Conservation (phyloP, 495 filamentous ascomycete species). For the Tuber calosporum region DNA sequence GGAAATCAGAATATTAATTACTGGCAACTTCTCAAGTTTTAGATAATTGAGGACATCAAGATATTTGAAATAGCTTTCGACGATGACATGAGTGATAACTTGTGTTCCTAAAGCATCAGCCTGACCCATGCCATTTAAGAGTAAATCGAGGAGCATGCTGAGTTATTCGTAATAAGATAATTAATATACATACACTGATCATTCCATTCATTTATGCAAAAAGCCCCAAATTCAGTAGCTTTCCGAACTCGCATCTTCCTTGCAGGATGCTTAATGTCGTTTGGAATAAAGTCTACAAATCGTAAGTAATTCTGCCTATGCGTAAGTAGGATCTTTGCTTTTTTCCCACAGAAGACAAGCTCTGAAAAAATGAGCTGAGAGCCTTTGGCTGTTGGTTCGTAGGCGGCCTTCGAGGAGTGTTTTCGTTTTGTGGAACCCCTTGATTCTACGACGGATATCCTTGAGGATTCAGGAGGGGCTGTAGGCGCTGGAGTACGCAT, state of each 20-base stretch:
- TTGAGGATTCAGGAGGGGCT: constrained; percentile 28
- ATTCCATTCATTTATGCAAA: constrained; percentile 56
- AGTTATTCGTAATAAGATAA: background rate
- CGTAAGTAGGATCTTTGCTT: background rate
- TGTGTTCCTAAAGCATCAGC: constrained; percentile 20
- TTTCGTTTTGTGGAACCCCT: constrained; percentile 21
- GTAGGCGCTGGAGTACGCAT: background rate
- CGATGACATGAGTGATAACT: constrained; percentile 65
- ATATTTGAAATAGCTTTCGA: constrained; percentile 62
- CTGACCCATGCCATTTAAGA: constrained; percentile 20
- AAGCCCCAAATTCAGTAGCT: constrained; percentile 67
- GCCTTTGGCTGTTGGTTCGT: background rate
- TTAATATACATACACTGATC: constrained; percentile 36
- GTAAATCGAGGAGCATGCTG: background rate
- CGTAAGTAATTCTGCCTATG: background rate
- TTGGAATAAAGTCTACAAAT: constrained; percentile 64
- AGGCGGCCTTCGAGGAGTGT: constrained; percentile 9
- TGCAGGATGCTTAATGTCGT: constrained; percentile 60
- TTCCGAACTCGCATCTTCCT: constrained; percentile 65
- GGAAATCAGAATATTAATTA: constrained; percentile 43
- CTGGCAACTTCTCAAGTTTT: constrained; percentile 48
- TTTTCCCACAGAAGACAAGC: constrained; percentile 28
- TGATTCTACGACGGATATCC: constrained; percentile 7
- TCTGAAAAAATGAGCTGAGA: constrained; percentile 16
- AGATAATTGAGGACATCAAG: constrained; percentile 59